phyloP scores from a whole-genome alignment of 2,329 filamentous ascomycete species.

The Colletotrichum simmondsii region DNA sequence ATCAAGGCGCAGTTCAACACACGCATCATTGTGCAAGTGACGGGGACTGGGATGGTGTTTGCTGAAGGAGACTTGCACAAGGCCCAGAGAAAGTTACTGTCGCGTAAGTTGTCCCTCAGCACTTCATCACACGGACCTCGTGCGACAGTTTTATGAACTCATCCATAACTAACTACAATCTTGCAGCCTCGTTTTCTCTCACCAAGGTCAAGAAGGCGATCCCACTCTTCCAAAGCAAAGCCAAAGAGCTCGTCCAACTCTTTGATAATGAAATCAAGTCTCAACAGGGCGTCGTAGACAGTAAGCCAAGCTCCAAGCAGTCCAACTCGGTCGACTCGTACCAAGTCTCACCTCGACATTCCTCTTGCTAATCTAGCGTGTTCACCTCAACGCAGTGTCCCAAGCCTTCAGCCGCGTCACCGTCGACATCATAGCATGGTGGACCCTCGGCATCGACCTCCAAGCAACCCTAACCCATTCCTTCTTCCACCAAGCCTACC shows the following conservation, averaged over 20 bases:
- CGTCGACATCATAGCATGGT: slow-evolving; percentile 49
- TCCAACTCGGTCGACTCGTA: too few relatives aligned
- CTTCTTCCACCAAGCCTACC: slow-evolving; percentile 42
- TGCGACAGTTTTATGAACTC: background rate
- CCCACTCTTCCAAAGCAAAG: slow-evolving; percentile 47
- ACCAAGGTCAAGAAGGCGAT: slow-evolving; percentile 46
- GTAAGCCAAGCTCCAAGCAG: background rate
- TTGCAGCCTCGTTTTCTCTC: slow-evolving; percentile 44
- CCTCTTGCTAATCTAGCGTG: background rate
- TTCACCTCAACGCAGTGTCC: background rate
- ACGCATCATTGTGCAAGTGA: slow-evolving; percentile 39
- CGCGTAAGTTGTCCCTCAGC: slow-evolving; percentile 24
- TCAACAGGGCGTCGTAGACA: slow-evolving; percentile 33
- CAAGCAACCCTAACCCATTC: slow-evolving; percentile 39
- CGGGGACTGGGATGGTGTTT: slow-evolving; percentile 46
- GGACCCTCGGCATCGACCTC: slow-evolving; percentile 47
- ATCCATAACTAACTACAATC: background rate
- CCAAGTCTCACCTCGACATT: too few relatives aligned
- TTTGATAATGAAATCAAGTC: slow-evolving; percentile 35
- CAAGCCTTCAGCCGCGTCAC: slow-evolving; percentile 44
- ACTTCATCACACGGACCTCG: background rate
- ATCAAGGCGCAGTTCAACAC: slow-evolving; percentile 43
- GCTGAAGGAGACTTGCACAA: slow-evolving; percentile 48
- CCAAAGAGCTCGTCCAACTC: slow-evolving; percentile 41
- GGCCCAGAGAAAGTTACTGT: slow-evolving; percentile 46